Percentiles rank a stretch among this genome's conserved stretches.
phyloP scores from a whole-genome alignment of 345 rosid genomes.

The Eucalyptus pumila region DNA sequence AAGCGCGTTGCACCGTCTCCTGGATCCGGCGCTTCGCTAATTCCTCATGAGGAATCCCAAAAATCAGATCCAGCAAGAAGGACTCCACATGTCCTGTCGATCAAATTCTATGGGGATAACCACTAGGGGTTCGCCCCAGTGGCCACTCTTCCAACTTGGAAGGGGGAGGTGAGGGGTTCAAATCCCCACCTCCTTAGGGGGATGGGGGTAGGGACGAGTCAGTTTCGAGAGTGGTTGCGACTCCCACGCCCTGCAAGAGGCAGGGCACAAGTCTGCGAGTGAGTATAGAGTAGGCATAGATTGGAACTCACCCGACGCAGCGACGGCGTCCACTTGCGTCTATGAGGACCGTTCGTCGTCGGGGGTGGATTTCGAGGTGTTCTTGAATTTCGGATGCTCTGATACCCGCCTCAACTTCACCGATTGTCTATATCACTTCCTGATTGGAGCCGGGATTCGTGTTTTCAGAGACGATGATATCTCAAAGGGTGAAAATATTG shows the following conservation, averaged over 20 bases:
- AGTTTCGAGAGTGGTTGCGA: too few relatives aligned
- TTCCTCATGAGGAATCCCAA: neutral
- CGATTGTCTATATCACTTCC: neutral
- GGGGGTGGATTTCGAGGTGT: neutral
- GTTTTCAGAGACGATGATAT: too few relatives aligned
- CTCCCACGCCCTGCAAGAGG: too few relatives aligned
- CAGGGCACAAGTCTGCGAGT: too few relatives aligned
- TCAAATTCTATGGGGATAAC: neutral
- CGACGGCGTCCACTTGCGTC: neutral
- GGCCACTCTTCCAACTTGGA: too few relatives aligned
- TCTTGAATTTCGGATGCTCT: neutral
- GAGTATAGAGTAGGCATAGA: too few relatives aligned
- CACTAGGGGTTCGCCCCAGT: too few relatives aligned
- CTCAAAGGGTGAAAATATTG: too few relatives aligned
- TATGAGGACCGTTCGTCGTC: neutral
- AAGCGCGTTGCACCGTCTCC: neutral
- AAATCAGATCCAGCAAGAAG: neutral
- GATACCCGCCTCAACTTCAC: neutral
- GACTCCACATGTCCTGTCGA: neutral
- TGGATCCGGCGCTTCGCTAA: neutral
- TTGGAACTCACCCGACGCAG: neutral
- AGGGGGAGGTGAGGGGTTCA: too few relatives aligned
- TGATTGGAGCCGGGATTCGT: fast-evolving
- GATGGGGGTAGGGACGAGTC: too few relatives aligned
- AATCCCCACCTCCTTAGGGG: too few relatives aligned